Evolutionary conservation across 768 basidiomycete species (phyloP).

Genomic region (Galerina marginata): DNA sequence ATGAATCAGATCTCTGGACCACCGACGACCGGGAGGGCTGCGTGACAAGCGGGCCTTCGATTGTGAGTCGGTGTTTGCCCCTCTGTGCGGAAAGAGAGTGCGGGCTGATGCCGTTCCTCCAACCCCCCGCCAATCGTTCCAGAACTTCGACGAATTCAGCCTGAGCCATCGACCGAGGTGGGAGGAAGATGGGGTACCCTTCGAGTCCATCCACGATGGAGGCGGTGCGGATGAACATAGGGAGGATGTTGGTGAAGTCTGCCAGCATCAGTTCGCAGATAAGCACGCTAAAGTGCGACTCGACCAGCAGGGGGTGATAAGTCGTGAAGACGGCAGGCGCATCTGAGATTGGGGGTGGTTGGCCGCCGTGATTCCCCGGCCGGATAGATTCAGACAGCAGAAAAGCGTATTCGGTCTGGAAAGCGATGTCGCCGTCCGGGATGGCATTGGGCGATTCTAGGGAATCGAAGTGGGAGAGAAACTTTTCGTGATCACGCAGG

Average conservation of each 20-base stretch:
- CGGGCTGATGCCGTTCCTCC: slow-evolving; percentile 68
- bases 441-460: slow-evolving; percentile 50
- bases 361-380: slow-evolving; percentile 55
- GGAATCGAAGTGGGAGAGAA: slow-evolving; percentile 82
- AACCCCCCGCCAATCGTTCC: slow-evolving; percentile 79
- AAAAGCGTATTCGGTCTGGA: slow-evolving; percentile 70
- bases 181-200: slow-evolving; percentile 87
- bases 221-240: slow-evolving; percentile 69
- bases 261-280: slow-evolving; percentile 79
- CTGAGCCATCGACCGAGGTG: slow-evolving; percentile 88
- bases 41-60: slow-evolving; percentile 42
- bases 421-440: slow-evolving; percentile 50
- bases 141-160: slow-evolving; percentile 88
- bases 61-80: slow-evolving; percentile 49
- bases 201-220: slow-evolving; percentile 80
- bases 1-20: slow-evolving; percentile 11
- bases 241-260: slow-evolving; percentile 66
- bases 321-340: slow-evolving; percentile 77
- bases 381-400: slow-evolving; percentile 68
- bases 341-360: slow-evolving; percentile 42
- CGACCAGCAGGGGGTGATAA: slow-evolving; percentile 89
- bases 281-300: slow-evolving; percentile 83
- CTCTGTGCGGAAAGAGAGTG: slow-evolving; percentile 50
- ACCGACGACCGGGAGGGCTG: slow-evolving; percentile 28
- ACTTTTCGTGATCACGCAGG: slow-evolving; percentile 85